Base-by-base conservation (phyloP, 2,329 filamentous ascomycete genomes). In the Fusarium oxysporum region DNA sequence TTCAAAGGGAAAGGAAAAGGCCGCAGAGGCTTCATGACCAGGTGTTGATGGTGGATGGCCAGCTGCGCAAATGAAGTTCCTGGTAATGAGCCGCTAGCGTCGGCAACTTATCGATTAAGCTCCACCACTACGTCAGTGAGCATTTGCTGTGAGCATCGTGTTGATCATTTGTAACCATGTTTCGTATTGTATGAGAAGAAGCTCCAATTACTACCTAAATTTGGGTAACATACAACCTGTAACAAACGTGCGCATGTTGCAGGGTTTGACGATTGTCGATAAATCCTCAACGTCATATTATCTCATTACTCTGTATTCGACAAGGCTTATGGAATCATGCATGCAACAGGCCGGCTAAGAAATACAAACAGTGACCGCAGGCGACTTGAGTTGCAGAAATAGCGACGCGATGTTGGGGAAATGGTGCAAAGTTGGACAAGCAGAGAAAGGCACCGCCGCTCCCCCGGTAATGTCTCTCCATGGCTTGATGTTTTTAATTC, bases 1-100 rank as follows among this genome's bases (percentile, higher is more conserved):
- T 87, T 86, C 19, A 96, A 78, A 2, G 90, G 85, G n/a, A 90
- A 85, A 2, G 92, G 91, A 75, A 95, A 94, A 6, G 79, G 79
- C 23, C 78, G 77, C 48, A 83, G 61, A 30, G 78, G 78, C 70
- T 77, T 81, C 81, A 82, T 81, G 44, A 60, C 58, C 14, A 33
- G 13, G 30, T 44, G 51, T 48, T 33, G 8, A 30, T 56, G 51
- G 40, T 48, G 32, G 50, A 50, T 43, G 37, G 47, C 47, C 25
- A 21, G 23, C 41, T 16, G 25, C 21, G 51, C 19, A 71, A 59
- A 37, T 45, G 30, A 60, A 37, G 48, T 72, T 65, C 56, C 50
- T 51, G 38, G 40, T 38, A 30, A 38, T 47, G n/a, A 66, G 71
- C 51, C 58, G 66, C 61, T 68, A 63, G 68, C 58, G 64, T 17